phyloP scores from a whole-genome alignment of 2,329 filamentous ascomycete species.

The Exophiala sideris region DNA sequence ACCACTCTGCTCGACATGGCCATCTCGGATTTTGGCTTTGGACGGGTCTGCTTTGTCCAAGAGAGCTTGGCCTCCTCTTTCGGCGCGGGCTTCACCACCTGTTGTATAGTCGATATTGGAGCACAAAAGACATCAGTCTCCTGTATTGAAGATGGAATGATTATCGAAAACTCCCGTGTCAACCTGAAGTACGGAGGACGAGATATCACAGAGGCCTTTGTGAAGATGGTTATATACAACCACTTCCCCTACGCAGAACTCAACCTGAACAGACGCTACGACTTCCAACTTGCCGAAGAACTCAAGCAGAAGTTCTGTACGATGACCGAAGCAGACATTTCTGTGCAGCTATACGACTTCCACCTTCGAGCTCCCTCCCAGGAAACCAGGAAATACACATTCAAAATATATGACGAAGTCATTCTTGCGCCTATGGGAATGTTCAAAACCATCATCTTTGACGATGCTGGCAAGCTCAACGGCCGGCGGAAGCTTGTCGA shows the following conservation, averaged over 20 bases:
- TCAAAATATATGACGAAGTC: constrained; percentile 96
- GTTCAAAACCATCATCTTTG: constrained; percentile 83
- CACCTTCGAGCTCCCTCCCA: constrained; percentile 84
- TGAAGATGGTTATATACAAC: constrained; percentile 97
- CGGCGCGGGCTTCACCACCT: constrained; percentile 88
- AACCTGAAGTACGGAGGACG: constrained; percentile 92
- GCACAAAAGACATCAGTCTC: constrained; percentile 97
- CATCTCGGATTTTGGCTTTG: constrained; percentile 86
- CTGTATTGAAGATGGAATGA: constrained; percentile 94
- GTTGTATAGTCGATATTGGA: constrained; percentile 93
- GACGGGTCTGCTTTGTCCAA: constrained; percentile 87
- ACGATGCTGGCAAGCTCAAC: constrained; percentile 67
- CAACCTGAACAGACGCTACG: constrained; percentile 83
- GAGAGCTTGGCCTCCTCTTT: constrained; percentile 94
- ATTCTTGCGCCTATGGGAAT: constrained; percentile 94
- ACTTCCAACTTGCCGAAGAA: constrained; percentile 91
- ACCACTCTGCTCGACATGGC: constrained; percentile 79
- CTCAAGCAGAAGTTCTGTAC: constrained; percentile 91
- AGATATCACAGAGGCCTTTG: constrained; percentile 89
- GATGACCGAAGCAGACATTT: constrained; percentile 84
- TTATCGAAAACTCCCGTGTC: constrained; percentile 87
- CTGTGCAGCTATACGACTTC: constrained; percentile 83
- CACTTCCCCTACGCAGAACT: constrained; percentile 95
- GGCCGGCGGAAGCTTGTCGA: constrained; percentile 78
- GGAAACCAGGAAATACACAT: constrained; percentile 86